Evolutionary conservation across 345 rosid genomes (phyloP), one percentile per base, ranked within the genome.

Genomic region (Heritiera littoralis): DNA sequence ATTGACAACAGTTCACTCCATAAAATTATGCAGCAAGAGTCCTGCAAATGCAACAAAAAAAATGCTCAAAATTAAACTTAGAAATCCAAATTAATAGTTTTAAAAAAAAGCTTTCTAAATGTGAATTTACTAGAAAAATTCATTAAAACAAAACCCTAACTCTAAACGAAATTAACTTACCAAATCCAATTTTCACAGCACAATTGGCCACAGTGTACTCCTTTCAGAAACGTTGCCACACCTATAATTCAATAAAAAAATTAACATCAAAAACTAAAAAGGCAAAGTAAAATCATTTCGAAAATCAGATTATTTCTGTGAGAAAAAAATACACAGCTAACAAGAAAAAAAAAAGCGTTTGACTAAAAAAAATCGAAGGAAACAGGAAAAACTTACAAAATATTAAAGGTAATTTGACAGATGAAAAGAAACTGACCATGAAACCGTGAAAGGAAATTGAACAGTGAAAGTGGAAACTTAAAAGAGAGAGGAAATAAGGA

Each of bases 401-500:
- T 15, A 11, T 11, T 3, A 32, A 52, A n/a, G 46, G 46, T 15
- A 72, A 54, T 32, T 30, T 52, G 32, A 49, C 30, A 64, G 71
- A 64, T 76, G 10, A 64, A 49, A 76, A 49, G 45, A 58, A 69
- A 78, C 55, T 8, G 8, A 51, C 51, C 79, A 78, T 78, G 63
- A 72, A 74, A 84, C 66, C 71, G 41, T 69, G n/a, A 77, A 77
- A 66, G 51, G 73, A 55, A 64, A 80, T 79, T 79, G 83, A 77
- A 82, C 77, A 77, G 51, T 30, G 77, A 80, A 55, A 45, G 73
- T 68, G 76, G 80, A 68, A 75, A 74, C 23, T 74, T 84, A 52
- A 11, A 15, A 66, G 18, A 12, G 51, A 70, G 40, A 66, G 81
- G 54, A 32, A 63, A 59, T 14, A 60, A 28, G 81, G 73, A 77